Evolutionary conservation across 257 asterid species (phyloP), one percentile per base, ranked within the genome.

Genomic region (Capsicum baccatum): DNA sequence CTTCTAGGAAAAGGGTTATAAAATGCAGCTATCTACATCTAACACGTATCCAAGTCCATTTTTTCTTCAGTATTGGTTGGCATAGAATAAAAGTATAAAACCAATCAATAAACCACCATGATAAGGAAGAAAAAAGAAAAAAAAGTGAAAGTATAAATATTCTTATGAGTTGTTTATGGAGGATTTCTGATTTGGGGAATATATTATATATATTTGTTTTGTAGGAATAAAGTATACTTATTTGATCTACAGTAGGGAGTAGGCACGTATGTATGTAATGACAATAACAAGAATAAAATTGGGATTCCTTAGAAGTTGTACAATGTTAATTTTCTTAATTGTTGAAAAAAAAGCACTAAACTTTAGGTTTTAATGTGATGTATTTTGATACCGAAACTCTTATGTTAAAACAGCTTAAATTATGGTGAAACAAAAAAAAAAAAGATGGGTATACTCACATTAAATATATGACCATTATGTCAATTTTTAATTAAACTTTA

Each of bases 101-200:
- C 85, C 85, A 74, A 63, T 57, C 78, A 64, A 48, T 79, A 84
- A 81, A 84, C 89, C 87, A 84, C 85, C 68, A 73, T 11, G 44
- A 79, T 83, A 86, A 33, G 62, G 33, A 19, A 48, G 60, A 11
- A 70, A n/a, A 57, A 87, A 60, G 74, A 71, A 59, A 59, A 59
- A 14, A 21, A 42, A 33, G 68, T n/a, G 35, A 33, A 64, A 62
- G 56, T 59, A 71, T 50, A 52, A 57, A 84, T 87, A 84, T 84
- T 87, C 87, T 79, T 64, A 5, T 42, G 42, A 67, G 66, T 74
- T 66, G 64, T 81, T 74, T 83, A n/a, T 33, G 10, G 17, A 81
- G 44, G 84, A 84, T 57, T 81, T 87, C 89, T 66, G 87, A 87
- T 84, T 63, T 87, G 87, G 85, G 44, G 89, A 87, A 86, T 86